Conservation (phyloP, 495 filamentous ascomycete species). For the Eremomyces bilateralis region DNA sequence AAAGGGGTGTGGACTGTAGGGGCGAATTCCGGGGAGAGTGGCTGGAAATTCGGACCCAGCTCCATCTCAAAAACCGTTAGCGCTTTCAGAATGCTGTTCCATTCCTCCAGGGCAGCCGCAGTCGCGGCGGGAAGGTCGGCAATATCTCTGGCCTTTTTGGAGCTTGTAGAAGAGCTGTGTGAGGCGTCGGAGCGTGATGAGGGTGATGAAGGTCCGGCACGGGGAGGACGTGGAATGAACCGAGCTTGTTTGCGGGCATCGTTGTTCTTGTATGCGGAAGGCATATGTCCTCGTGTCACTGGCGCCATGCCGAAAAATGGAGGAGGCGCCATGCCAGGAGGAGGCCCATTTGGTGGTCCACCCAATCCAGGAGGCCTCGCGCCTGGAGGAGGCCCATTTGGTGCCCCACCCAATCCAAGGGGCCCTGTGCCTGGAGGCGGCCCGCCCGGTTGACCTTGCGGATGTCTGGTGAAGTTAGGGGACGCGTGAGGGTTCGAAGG, state of each 20-base stretch:
- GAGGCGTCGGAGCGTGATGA: no score
- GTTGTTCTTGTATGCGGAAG: slow-evolving; percentile 29
- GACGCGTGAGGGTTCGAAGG: no score
- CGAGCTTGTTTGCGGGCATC: not conserved
- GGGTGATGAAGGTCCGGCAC: slow-evolving; percentile 1
- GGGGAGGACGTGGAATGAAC: slow-evolving; percentile 4
- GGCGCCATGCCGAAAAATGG: slow-evolving; percentile 46
- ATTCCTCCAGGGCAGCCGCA: slow-evolving; percentile 51
- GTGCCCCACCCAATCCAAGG: no score
- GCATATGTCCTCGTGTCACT: slow-evolving; percentile 24
- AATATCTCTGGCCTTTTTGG: no score
- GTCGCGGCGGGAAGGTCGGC: slow-evolving; percentile 42
- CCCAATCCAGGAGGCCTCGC: no score
- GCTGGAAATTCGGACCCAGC: slow-evolving; percentile 56
- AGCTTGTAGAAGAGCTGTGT: no score
- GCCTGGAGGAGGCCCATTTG: no score
- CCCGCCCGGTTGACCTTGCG: no score
- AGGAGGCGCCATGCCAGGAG: no score
- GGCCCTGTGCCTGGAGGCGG: no score
- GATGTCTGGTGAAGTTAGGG: no score
- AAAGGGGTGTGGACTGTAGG: slow-evolving; percentile 50
- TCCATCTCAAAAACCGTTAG: slow-evolving; percentile 40
- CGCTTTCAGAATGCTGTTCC: slow-evolving; percentile 50
- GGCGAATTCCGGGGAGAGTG: slow-evolving; percentile 50
- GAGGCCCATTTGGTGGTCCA: no score